Base-by-base conservation (phyloP, 2,329 filamentous ascomycete genomes). In the Paraphoma sp. region DNA sequence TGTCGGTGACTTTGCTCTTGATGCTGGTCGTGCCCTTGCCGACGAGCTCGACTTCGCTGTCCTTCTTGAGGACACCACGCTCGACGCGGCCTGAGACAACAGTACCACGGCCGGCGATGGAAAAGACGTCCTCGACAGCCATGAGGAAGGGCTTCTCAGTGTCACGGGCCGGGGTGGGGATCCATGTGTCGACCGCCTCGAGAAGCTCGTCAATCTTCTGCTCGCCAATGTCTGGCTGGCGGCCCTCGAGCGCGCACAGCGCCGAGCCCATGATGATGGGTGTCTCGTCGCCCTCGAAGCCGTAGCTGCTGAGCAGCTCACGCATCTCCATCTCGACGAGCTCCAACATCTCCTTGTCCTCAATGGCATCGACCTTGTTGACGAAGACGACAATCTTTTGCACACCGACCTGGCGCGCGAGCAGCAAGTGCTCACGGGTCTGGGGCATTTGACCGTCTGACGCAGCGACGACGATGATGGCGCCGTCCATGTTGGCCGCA, bases 271-370 rank as follows among this genome's bases (percentile, higher is more conserved):
- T 90, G 79, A 99, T 85, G 79, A 99, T 96, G 63, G 95, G 95
- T 49, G 95, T 99, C 53, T 98, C 92, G 73, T 99, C 96, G 70
- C 95, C 95, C 82, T 99, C 95, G 79, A 99, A 99, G 61, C 93
- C 93, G 81, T 99, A 99, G 70, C 88, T 89, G 73, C 76, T 87
- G 59, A 99, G 89, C 53, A 99, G 89, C 83, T 99, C 95, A 75
- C 95, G 92, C 95, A 99, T 99, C 85, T 99, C 95, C 90, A 99
- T 96, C 87, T 99, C 95, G 78, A 99, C 95, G 57, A 99, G 91
- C 84, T 99, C 95, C 88, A 99, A 87, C 95, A 99, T 99, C 83
- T 99, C 95, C 62, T 92, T 91, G 84, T 99, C 95, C 70, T 98
- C 94, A 62, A 99, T 88, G 66, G 93, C 92, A 79, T 99, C 95